Evolutionary conservation across 352 stramenopile genomes (phyloP), one percentile per base, ranked within the genome.

Genomic region (Phytophthora pinifolia): DNA sequence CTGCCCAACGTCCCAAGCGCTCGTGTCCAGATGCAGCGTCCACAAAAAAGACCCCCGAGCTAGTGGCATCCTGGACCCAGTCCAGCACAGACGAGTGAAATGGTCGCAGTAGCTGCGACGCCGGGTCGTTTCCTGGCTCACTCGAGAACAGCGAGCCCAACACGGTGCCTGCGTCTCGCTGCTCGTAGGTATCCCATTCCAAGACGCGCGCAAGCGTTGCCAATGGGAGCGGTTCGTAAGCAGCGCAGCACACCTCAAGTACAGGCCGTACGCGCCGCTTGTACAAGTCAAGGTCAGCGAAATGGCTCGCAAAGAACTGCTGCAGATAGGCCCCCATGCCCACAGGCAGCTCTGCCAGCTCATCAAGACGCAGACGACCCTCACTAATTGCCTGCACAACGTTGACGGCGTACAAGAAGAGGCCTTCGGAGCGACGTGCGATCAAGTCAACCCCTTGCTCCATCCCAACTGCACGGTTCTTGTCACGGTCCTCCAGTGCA

Each of bases 71-170:
- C 17, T 84, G 70, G 4, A 91, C 72, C 81, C 81, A 91, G 39
- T 89, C 76, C 2, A 84, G 45, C 31, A 91, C 81, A 2, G 79
- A 89, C 35, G 79, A 86, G 59, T 91, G 81, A 67, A 91, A 91
- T 22, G 81, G 76, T n/a, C 77, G 74, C 9, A 74, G 14, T 30
- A 60, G 3, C 20, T 71, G 52, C 15, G 52, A 54, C 12, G 62
- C 43, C 0, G 38, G 29, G n/a, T 64, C 41, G 32, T 59, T 63
- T 20, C 65, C 70, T 31, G 70, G 54, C 30, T 83, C 76, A 20
- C 88, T 59, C 44, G 61, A 83, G 30, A 91, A 74, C 14, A 91
- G 64, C 27, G 81, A 79, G 7, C 80, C 76, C 15, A 89, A 72
- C 9, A 62, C 66, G 2, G 53, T 60, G 6, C 67, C 54, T 44